Base-by-base conservation (phyloP, 352 stramenopile species). In the Phytophthora citricola region DNA sequence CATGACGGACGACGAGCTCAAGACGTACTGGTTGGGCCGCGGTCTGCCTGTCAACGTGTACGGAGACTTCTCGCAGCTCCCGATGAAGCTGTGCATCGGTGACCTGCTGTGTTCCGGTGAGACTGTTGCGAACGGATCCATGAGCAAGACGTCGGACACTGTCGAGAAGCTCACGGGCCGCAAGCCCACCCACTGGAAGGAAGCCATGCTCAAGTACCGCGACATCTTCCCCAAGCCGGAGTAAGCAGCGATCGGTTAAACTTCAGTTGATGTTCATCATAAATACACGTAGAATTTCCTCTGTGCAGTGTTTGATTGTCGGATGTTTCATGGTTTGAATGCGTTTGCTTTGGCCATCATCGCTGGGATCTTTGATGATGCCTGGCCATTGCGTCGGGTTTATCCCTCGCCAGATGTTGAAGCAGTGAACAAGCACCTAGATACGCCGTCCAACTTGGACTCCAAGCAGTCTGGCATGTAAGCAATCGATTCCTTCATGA, bases 111-210 rank as follows among this genome's bases (percentile, higher is more conserved):
- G 38, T 15, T 43, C 5, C 38, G 38, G 38, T 10, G 38, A 43
- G 38, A 43, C 38, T 4, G 14, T 43, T 14, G 38, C 38, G 14
- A 43, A 43, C 38, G 38, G 38, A n/a, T 43, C 38, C 5, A 43
- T 43, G 38, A 43, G n/a, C 38, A 43, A 43, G 44, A 49, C 57
- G 36, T 68, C 67, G 1, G 51, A 75, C 44, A 60, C 61, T 5
- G 67, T 75, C 3, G 67, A 75, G 39, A 52, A 59, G 38, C 38
- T 75, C n/a, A 75, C 67, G 1, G 62, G 62, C 38, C 55, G 67
- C 56, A 75, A 75, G 51, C 62, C 67, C 15, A 17, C 61, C 0
- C 49, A 45, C 29, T 75, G 43, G 43, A 66, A 70, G 55, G 67
- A 75, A 5, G 49, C 59, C 32, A 29, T 71, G 38, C 48, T 71